phyloP scores from a whole-genome alignment of 2,329 filamentous ascomycete genomes.

The Pseudogymnoascus sp. region DNA sequence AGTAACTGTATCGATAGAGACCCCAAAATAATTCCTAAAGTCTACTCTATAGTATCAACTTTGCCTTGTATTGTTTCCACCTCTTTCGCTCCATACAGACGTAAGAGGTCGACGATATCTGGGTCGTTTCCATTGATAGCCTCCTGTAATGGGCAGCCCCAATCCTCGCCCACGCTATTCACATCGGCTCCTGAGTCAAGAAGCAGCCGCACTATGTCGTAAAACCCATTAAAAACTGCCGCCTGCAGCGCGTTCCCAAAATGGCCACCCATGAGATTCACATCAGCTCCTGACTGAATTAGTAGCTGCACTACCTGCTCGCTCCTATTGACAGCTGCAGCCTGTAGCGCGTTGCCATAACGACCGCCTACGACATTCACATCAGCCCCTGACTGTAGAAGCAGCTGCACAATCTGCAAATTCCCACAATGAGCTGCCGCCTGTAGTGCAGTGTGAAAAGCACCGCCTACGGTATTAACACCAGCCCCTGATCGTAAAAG shows the following conservation, averaged over 20 bases:
- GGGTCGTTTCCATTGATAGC: neutral
- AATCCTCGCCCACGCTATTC: neutral
- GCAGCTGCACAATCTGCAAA: constrained; percentile 13
- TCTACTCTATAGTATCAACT: neutral
- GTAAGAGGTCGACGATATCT: neutral
- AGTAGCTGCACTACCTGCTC: constrained; percentile 9
- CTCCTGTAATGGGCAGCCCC: neutral
- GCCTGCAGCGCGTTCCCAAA: neutral
- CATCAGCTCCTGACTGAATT: constrained; percentile 15
- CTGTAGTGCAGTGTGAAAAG: constrained; percentile 1
- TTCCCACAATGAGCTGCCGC: constrained; percentile 10
- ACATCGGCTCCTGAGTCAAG: constrained; percentile 11
- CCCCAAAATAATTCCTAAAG: neutral
- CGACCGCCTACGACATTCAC: constrained; percentile 4
- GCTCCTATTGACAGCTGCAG: constrained; percentile 3
- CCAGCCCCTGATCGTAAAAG: neutral
- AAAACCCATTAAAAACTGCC: neutral
- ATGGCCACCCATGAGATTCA: constrained; percentile 16
- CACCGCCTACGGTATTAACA: neutral
- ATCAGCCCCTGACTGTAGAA: constrained; percentile 13
- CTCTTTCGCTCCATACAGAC: neutral
- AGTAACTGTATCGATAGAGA: no score
- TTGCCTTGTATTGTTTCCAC: neutral
- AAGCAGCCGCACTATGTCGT: constrained; percentile 13
- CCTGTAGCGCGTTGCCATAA: constrained; percentile 3